Conservation (phyloP, 805 yeast species). For the Jamesozyma rosinii region DNA sequence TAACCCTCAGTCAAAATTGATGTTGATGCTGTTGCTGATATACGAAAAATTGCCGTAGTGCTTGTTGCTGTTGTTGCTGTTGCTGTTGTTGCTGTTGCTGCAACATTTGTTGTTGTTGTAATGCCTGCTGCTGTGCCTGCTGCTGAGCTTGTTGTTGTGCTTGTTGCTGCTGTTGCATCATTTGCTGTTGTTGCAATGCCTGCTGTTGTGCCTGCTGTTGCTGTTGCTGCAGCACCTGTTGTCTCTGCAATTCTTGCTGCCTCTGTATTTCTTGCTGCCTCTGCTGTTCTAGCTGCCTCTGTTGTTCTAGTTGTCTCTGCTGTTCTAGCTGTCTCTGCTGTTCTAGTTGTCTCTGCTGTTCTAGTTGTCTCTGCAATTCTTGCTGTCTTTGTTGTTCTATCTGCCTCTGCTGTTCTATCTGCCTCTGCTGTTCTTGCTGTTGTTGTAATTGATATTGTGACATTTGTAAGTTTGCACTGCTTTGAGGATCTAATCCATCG, state of each 20-base stretch:
- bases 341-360: constrained; percentile 1
- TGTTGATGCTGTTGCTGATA: not conserved
- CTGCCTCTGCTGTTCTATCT: constrained; percentile 14
- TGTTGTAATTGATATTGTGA: constrained; percentile 13
- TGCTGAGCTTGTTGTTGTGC: not conserved
- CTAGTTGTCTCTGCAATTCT: not conserved
- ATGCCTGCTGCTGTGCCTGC: constrained; percentile 1
- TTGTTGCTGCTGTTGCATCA: constrained; percentile 3
- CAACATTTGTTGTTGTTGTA: constrained; percentile 3
- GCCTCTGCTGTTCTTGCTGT: constrained; percentile 10
- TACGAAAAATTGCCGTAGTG: too few relatives aligned
- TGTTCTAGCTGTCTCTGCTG: constrained; percentile 1
- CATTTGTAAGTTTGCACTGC: not conserved
- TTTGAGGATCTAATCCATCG: constrained; percentile 10
- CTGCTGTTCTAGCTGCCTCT: constrained; percentile 1
- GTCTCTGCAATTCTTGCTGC: constrained; percentile 1
- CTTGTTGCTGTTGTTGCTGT: not conserved
- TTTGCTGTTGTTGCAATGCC: not conserved
- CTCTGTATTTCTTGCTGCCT: not conserved
- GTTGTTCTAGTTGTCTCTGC: constrained; percentile 1
- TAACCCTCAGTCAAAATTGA: not conserved
- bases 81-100: constrained; percentile 1
- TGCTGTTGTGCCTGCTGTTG: not conserved
- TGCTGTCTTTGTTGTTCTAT: constrained; percentile 16
- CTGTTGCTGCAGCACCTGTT: constrained; percentile 4